These are phyloP conservation scores for Penicillium polonicum DNA, from an alignment of 2,329 filamentous ascomycete species.

Conservation along the genomic window DNA sequence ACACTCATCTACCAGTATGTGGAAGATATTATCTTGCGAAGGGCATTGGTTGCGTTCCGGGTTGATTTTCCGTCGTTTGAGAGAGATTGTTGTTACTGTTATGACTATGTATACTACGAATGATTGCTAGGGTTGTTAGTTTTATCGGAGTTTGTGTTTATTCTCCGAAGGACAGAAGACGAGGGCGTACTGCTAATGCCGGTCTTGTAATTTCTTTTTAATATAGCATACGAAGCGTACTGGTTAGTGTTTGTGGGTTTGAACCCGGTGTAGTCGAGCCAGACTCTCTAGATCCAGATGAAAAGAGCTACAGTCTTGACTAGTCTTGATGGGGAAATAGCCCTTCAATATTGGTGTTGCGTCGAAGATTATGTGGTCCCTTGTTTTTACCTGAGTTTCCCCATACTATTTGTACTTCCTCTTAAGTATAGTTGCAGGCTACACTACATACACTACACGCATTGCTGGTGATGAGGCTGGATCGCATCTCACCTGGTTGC, in stretches of 20 bases:
- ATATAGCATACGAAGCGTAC: neutral
- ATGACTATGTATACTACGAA: neutral
- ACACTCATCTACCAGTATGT: slow-evolving; percentile 25
- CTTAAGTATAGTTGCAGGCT: neutral
- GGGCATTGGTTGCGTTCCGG: slow-evolving; percentile 51
- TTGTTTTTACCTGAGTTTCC: no score
- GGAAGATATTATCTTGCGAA: slow-evolving; percentile 49
- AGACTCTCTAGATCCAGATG: neutral
- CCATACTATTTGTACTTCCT: neutral
- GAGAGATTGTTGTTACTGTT: neutral
- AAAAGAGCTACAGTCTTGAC: neutral
- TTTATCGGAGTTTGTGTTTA: neutral
- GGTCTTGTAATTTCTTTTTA: neutral
- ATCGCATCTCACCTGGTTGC: slow-evolving; percentile 51
- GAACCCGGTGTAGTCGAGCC: slow-evolving; percentile 1
- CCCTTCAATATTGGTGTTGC: no score
- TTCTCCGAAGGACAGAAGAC: neutral
- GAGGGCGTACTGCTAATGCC: neutral
- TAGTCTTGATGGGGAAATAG: no score
- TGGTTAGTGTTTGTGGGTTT: neutral
- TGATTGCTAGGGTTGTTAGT: neutral
- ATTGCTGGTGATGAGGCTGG: slow-evolving; percentile 49
- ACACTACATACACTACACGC: neutral
- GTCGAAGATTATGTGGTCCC: no score
- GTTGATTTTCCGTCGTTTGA: slow-evolving; percentile 54